Percentiles rank a stretch among this genome's conserved stretches.
Conservation (phyloP, 495 filamentous ascomycete species). For the Thozetella sp. region DNA sequence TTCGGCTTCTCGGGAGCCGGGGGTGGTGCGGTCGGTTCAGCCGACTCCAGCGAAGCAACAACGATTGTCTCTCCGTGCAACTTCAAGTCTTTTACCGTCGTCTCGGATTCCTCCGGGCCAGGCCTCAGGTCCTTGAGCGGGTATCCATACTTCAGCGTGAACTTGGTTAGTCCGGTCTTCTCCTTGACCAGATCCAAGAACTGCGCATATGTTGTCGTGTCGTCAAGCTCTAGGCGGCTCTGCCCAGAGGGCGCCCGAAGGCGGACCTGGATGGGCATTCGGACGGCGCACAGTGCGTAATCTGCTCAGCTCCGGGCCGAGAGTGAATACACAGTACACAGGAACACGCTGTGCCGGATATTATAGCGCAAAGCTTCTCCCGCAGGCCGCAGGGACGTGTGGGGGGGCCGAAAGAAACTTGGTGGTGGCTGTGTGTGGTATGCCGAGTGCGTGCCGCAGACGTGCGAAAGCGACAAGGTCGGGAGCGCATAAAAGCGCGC, state of each 20-base stretch:
- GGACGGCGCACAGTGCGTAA: too few relatives aligned
- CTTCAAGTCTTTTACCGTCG: conserved; percentile 52
- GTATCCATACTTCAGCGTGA: conserved; percentile 87
- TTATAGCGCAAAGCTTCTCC: too few relatives aligned
- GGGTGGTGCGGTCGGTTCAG: neutral
- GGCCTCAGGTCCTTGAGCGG: conserved; percentile 73
- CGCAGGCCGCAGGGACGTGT: too few relatives aligned
- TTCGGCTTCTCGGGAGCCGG: conserved; percentile 10
- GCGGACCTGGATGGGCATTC: conserved; percentile 34
- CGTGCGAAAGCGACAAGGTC: too few relatives aligned
- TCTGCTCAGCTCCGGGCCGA: too few relatives aligned
- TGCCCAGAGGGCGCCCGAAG: conserved; percentile 37
- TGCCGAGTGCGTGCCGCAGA: too few relatives aligned
- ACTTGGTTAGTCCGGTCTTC: conserved; percentile 36
- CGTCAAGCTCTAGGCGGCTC: conserved; percentile 43
- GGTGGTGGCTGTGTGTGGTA: too few relatives aligned
- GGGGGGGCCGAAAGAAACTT: neutral
- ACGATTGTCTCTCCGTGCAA: conserved; percentile 84
- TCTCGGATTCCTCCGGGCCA: conserved; percentile 27
- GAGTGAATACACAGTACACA: too few relatives aligned
- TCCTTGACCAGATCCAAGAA: conserved; percentile 42
- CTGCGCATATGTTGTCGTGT: conserved; percentile 51
- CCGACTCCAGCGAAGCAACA: conserved; percentile 44
- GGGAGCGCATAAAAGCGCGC: too few relatives aligned
- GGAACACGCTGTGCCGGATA: too few relatives aligned